Evolutionary conservation across 805 yeast species (phyloP), one percentile per base, ranked within the genome.

Genomic region (Yueomyces sinensis): DNA sequence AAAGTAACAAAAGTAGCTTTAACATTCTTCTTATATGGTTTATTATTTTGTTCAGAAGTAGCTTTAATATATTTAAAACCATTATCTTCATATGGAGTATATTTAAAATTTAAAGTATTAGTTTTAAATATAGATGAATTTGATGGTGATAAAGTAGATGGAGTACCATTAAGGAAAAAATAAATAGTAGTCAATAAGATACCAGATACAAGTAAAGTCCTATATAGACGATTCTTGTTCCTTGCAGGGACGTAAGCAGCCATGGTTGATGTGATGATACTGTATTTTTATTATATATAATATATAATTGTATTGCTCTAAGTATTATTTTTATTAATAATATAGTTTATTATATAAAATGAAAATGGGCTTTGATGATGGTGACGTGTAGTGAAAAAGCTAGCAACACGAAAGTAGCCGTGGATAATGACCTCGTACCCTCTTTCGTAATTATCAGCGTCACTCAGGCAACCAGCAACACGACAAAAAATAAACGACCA

Each of bases 1-100:
- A 82, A 62, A 2, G 86, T 64, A 37, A 76, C 72, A 32, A 54
- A 55, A 29, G 57, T 46, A 17, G 62, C 62, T 37, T 50, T 54
- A 14, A 52, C 51, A 32, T 49, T 46, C 9, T 38, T 34, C 28
- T 25, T n/a, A n/a, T 25, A 25, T 25, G 28, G 28, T 25, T 25
- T 25, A n/a, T n/a, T n/a, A 9, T 25, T 9, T 2, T 11, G 28
- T 6, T 9, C 5, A 7, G 5, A 9, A 11, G 6, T 25, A 6
- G 13, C 28, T 9, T 11, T 25, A n/a, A 25, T 25, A 13, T n/a
- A 13, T 13, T 13, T n/a, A n/a, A 25, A 25, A n/a, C 13, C 14
- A 25, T 25, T 25, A n/a, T 25, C 15, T 5, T 13, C 15, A n/a
- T 25, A 25, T 6, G 28, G 28, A 5, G 28, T 9, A 25, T 9